A percentile compares a stretch with the other conserved stretches of the same genome.
phyloP scores from a whole-genome alignment of 1,139 yeast species.

The Candida tropicalis region DNA sequence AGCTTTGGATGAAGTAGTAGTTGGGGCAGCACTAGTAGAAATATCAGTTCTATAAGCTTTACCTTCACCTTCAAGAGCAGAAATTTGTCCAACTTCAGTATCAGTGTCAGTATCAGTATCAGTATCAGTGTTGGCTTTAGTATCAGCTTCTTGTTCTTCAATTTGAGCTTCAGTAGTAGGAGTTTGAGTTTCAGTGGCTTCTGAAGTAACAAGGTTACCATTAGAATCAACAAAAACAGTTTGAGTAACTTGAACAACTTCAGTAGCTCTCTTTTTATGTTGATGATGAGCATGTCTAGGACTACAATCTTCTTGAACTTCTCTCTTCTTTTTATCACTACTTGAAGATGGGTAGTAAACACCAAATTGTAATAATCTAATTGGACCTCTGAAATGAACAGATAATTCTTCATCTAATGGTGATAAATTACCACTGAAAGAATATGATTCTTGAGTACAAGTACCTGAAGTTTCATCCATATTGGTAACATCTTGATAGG shows the following conservation, averaged over 20 bases:
- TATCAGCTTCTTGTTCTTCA: background rate
- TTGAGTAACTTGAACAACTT: conserved; percentile 69
- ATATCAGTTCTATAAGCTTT: conserved; percentile 22
- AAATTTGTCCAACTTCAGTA: conserved; percentile 24
- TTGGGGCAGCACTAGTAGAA: conserved; percentile 23
- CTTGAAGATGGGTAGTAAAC: conserved; percentile 53
- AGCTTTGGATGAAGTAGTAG: conserved; percentile 33
- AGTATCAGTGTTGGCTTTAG: conserved; percentile 17
- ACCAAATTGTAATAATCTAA: conserved; percentile 63
- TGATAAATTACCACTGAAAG: conserved; percentile 63
- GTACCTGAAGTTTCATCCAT: conserved; percentile 48
- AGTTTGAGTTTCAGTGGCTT: conserved; percentile 25
- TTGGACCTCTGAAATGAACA: conserved; percentile 83
- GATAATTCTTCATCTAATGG: conserved; percentile 72
- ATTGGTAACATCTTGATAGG: conserved; percentile 60
- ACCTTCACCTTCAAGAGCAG: conserved; percentile 11
- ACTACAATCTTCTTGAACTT: conserved; percentile 37
- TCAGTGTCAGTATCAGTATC: conserved; percentile 16
- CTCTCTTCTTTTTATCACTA: conserved; percentile 34
- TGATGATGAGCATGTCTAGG: conserved; percentile 56
- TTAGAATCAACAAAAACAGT: conserved; percentile 67
- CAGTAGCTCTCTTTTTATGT: conserved; percentile 64
- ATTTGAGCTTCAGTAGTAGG: conserved; percentile 26
- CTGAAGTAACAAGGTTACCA: conserved; percentile 51
- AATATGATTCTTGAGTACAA: conserved; percentile 54